Base-by-base conservation (phyloP, 2,329 filamentous ascomycete species). In the Lasiodiplodia sp. region DNA sequence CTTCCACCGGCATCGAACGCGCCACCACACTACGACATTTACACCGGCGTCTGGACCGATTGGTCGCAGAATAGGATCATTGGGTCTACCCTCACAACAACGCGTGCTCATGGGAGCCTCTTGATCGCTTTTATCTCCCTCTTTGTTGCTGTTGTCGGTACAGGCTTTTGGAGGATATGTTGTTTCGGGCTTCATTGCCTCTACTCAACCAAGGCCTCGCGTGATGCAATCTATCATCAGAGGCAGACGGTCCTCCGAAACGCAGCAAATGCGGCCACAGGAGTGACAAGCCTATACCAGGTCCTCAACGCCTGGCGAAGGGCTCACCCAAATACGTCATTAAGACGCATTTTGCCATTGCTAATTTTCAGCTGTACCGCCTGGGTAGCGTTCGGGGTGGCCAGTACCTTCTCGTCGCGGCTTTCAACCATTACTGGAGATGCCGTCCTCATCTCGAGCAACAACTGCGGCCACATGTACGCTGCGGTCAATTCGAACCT, bases 61-160 rank as follows among this genome's bases (percentile, higher is more conserved):
- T 78, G 74, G 75, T 75, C 74, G 7, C 69, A 73, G 23, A 78
- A 79, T 3, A 65, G 68, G 3, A 68, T 79, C 4, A 38, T 72
- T 3, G 79, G 79, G 79, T 0, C 73, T 68, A 28, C 28, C 6
- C 28, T 28, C 28, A 28, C 28, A 4, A 28, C 28, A 28, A 28
- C 28, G 0, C 69, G 70, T 7, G 64, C 68, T 1, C 70, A 78
- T 62, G 79, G 75, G 3, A 75, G 71, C 21, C 60, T 80, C 1
- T 68, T 80, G n/a, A 75, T 78, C 31, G 77, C 77, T 3, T 80
- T 79, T 68, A 31, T 78, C 0, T 76, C 79, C 21, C 73, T 77
- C 16, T 80, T 79, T 66, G 71, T 78, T 11, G 70, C 71, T 2
- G 47, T 76, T 14, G 67, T 73, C 2, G 72, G 74, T 25, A 62